Evolutionary conservation across 1,284 basidiomycete species (phyloP).

Genomic region (Stygiomarasmius scandens): DNA sequence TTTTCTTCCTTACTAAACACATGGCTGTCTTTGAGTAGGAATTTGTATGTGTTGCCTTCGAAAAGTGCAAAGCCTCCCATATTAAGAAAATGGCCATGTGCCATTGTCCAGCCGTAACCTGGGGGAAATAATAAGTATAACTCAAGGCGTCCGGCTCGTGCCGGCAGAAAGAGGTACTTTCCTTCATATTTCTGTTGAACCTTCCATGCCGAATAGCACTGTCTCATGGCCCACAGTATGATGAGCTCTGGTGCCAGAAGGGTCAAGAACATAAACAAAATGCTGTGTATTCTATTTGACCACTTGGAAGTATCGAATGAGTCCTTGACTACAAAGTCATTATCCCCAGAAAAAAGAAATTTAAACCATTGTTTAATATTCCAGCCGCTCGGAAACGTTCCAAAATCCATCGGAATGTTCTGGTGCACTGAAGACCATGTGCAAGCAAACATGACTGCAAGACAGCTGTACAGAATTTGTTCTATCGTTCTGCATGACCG

Average conservation of each 20-base stretch:
- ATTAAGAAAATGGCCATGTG: slow-evolving; percentile 15
- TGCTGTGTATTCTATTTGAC: neutral
- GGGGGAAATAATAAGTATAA: no score
- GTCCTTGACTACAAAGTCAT: no score
- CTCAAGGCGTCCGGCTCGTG: no score
- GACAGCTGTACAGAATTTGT: slow-evolving; percentile 35
- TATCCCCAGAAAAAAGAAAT: no score
- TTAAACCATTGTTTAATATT: no score
- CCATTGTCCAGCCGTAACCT: slow-evolving; percentile 12
- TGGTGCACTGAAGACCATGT: slow-evolving; percentile 40
- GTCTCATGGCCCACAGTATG: slow-evolving; percentile 25
- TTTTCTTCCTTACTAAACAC: neutral
- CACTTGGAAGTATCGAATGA: no score
- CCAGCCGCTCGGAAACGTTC: slow-evolving; percentile 2
- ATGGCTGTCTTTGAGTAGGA: no score
- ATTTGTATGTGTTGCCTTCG: neutral
- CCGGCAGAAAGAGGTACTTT: neutral
- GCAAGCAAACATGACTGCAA: slow-evolving; percentile 34
- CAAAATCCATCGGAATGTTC: slow-evolving; percentile 27
- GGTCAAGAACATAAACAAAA: slow-evolving; percentile 25
- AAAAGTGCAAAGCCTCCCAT: slow-evolving; percentile 19
- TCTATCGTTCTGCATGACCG: neutral
- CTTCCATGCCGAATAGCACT: slow-evolving; percentile 26
- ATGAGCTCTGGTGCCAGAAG: slow-evolving; percentile 34
- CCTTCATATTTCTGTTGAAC: slow-evolving; percentile 11